Evolutionary conservation across 148 eudicot genomes (phyloP).

Genomic region (Camellia lanceoleosa): DNA sequence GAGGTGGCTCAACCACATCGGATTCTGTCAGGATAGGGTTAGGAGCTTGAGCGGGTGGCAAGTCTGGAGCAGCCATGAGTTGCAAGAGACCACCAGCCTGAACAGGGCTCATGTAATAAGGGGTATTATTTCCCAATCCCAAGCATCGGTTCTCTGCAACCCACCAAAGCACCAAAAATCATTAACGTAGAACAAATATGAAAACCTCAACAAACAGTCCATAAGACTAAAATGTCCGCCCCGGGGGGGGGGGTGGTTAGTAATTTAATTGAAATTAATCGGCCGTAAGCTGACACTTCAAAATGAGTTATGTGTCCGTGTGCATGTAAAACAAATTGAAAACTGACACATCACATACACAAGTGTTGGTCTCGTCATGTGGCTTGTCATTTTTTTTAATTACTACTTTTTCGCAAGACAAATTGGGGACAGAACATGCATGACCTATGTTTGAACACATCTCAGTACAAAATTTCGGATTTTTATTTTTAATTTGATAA

Average conservation of each 20-base stretch:
- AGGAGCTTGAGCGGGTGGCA: slow-evolving; percentile 82
- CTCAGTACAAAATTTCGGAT: no score
- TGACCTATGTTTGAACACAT: no score
- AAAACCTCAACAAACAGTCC: neutral
- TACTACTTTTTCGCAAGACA: no score
- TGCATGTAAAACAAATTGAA: no score
- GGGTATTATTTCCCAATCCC: slow-evolving; percentile 23
- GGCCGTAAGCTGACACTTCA: neutral
- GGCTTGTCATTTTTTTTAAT: no score
- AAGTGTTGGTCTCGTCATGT: no score
- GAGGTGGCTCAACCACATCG: slow-evolving; percentile 71
- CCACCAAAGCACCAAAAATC: slow-evolving; percentile 5
- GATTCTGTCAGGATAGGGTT: slow-evolving; percentile 46
- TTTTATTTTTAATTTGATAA: no score
- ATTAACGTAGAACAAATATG: neutral
- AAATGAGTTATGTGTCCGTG: neutral
- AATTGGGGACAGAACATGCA: no score
- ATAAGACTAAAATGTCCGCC: neutral
- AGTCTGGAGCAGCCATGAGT: slow-evolving; percentile 12
- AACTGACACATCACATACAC: no score
- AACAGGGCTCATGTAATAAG: slow-evolving; percentile 60
- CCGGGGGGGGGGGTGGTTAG: neutral
- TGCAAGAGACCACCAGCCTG: slow-evolving; percentile 47
- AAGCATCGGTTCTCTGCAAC: slow-evolving; percentile 69
- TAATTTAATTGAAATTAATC: neutral